These are phyloP conservation scores for Cucurbitaria berberidis DNA, from an alignment of 2,329 filamentous ascomycete genomes.

Conservation along the genomic window DNA sequence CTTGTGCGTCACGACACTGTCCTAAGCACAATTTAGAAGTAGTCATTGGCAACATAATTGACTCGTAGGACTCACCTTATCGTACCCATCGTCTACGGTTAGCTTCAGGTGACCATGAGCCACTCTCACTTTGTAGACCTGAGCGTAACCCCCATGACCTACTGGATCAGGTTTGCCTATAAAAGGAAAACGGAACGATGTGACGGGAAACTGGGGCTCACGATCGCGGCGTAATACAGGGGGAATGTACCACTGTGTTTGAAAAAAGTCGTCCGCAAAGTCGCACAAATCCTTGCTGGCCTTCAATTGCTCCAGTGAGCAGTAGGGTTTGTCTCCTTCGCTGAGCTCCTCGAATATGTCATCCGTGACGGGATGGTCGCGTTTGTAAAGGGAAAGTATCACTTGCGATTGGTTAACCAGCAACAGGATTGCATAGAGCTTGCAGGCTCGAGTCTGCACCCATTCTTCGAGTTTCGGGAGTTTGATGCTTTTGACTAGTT, in stretches of 20 bases:
- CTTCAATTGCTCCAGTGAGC: not conserved
- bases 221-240: not conserved
- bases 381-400: not conserved
- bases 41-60: too few species aligned
- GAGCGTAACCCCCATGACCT: not conserved
- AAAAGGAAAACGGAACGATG: not conserved
- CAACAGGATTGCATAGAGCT: not conserved
- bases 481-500: not conserved
- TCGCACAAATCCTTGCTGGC: not conserved
- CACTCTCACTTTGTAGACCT: not conserved
- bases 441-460: not conserved
- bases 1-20: too few species aligned
- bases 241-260: not conserved
- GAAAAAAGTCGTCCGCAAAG: not conserved
- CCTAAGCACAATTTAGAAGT: too few species aligned
- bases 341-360: not conserved
- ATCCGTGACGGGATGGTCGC: not conserved
- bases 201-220: not conserved
- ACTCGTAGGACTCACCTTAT: too few species aligned
- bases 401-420: not conserved
- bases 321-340: not conserved
- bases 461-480: not conserved
- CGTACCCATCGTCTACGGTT: too few species aligned
- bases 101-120: not conserved
- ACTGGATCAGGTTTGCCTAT: not conserved